Percentiles rank a stretch among this genome's conserved stretches.
Evolutionary conservation across 2,329 filamentous ascomycete genomes (phyloP).

Genomic region (Colletotrichum sp.): DNA sequence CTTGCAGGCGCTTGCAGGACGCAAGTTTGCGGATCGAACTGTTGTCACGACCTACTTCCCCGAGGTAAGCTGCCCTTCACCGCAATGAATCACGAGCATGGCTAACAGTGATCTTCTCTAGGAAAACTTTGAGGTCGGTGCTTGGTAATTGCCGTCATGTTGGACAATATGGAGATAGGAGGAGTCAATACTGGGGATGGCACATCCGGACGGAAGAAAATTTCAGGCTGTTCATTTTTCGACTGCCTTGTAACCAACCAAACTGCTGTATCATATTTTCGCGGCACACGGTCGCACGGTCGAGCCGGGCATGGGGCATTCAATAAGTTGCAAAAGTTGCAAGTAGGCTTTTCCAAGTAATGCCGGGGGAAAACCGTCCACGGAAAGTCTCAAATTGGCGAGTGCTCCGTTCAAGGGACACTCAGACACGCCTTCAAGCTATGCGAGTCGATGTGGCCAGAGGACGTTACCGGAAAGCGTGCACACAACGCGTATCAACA

Average conservation of each 20-base stretch:
- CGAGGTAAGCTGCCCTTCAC: conserved; percentile 63
- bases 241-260: conserved; percentile 18
- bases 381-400: background rate
- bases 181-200: background rate
- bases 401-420: background rate
- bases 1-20: conserved; percentile 85
- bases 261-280: conserved; percentile 16
- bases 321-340: background rate
- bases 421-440: background rate
- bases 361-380: background rate
- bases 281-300: background rate
- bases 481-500: background rate
- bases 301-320: background rate
- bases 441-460: background rate
- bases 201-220: background rate
- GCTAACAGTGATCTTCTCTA: conserved; percentile 44
- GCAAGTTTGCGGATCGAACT: conserved; percentile 95
- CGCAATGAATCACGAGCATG: background rate
- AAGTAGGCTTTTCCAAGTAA: background rate
- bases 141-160: conserved; percentile 66
- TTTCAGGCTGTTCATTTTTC: background rate
- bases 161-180: background rate
- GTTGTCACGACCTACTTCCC: conserved; percentile 97
- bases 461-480: background rate
- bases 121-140: conserved; percentile 93